These are phyloP conservation scores for Coemansia sp. DNA, from an alignment of 192 early-diverging fungal genomes.

Conservation along the genomic window DNA sequence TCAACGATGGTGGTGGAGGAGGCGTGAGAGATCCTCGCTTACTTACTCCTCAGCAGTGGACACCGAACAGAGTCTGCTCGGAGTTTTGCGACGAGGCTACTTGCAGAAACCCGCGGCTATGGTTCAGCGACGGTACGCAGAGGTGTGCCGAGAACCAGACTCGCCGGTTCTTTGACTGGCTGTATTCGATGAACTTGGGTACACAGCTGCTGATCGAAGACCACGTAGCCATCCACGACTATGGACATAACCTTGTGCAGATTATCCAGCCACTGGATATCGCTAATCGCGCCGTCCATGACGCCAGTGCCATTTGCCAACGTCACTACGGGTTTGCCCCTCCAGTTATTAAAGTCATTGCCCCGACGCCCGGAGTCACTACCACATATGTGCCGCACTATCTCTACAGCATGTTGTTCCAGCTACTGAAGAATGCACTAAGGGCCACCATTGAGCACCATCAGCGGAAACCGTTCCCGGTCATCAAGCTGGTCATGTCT, in stretches of 20 bases:
- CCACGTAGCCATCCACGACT: constrained; percentile 59
- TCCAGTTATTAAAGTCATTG: constrained; percentile 51
- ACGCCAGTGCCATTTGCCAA: constrained; percentile 51
- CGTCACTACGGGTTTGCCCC: constrained; percentile 51
- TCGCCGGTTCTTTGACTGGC: constrained; percentile 59
- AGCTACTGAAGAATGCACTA: constrained; percentile 63
- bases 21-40: background rate
- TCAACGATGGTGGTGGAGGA: constrained; percentile 4
- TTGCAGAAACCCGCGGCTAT: constrained; percentile 48
- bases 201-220: constrained; percentile 65
- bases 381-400: constrained; percentile 61
- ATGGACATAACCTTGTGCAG: constrained; percentile 57
- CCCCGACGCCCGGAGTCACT: constrained; percentile 49
- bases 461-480: constrained; percentile 33
- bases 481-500: constrained; percentile 57
- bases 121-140: constrained; percentile 46
- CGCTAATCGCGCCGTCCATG: constrained; percentile 53
- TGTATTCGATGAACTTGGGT: constrained; percentile 62
- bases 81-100: constrained; percentile 46
- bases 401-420: constrained; percentile 59
- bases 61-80: constrained; percentile 35
- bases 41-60: constrained; percentile 38
- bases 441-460: constrained; percentile 57
- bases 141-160: constrained; percentile 53
- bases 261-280: constrained; percentile 58